Evolutionary conservation across 148 eudicot genomes (phyloP).

Genomic region (Arbutus unedo): DNA sequence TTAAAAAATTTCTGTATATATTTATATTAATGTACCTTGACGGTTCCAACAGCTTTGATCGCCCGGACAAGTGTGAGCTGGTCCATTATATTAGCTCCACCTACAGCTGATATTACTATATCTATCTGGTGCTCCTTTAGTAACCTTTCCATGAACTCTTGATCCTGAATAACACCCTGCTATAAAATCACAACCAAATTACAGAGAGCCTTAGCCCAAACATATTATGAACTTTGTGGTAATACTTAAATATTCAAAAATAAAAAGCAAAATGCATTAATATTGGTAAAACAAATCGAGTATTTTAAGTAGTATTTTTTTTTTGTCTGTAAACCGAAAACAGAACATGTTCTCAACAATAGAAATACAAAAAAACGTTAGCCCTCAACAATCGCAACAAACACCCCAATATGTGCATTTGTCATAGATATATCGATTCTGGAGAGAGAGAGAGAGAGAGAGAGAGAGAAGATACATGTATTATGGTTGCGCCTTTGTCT

Average conservation of each 20-base stretch:
- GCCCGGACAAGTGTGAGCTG: constrained; percentile 47
- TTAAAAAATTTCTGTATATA: no score
- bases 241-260: no score
- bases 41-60: constrained; percentile 47
- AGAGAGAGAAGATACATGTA: constrained; percentile 30
- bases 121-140: constrained; percentile 47
- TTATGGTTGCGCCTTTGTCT: constrained; percentile 42
- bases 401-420: background rate
- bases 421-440: background rate
- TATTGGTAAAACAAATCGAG: no score
- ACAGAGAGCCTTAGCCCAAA: background rate
- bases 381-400: background rate
- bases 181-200: background rate
- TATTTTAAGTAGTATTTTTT: no score
- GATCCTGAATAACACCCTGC: constrained; percentile 41
- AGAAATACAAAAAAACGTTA: background rate
- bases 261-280: no score
- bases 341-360: no score
- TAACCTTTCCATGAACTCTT: constrained; percentile 40
- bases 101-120: constrained; percentile 52
- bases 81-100: constrained; percentile 46
- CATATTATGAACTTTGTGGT: no score
- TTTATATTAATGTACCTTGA: constrained; percentile 60
- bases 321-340: no score
- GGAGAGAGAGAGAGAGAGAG: background rate